Conservation (phyloP, 2,329 filamentous ascomycete species). For the Colletotrichum noveboracense region DNA sequence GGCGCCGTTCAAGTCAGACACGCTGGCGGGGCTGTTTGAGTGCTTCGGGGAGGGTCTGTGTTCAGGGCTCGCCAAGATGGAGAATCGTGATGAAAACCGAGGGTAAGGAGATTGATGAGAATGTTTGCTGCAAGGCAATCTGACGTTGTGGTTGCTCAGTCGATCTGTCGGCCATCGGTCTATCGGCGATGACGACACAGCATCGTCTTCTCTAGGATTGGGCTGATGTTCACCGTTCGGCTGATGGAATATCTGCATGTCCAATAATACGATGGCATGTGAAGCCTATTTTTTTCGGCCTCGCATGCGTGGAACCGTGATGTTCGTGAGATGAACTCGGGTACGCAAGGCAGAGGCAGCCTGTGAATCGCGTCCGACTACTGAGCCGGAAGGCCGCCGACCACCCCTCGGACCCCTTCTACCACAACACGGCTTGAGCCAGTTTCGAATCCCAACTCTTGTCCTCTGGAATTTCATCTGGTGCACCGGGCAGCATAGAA, state of each 20-base stretch:
- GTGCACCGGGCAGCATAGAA: neutral
- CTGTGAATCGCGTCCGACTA: neutral
- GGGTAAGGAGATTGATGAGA: neutral
- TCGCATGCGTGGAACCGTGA: neutral
- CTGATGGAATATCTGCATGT: neutral
- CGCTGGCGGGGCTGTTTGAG: neutral
- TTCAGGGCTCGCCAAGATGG: neutral
- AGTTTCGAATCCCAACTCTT: neutral
- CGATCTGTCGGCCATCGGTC: neutral
- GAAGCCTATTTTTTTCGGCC: neutral
- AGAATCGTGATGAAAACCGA: neutral
- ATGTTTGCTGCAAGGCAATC: neutral
- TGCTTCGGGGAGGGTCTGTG: neutral
- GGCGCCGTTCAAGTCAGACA: neutral
- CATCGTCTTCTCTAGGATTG: neutral
- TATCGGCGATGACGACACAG: slow-evolving; percentile 7
- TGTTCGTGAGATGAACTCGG: neutral
- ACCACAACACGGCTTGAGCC: neutral
- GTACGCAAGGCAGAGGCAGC: neutral
- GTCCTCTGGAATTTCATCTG: neutral
- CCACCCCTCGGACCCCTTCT: neutral
- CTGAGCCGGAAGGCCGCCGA: neutral
- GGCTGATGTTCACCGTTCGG: neutral
- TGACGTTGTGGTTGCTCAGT: neutral
- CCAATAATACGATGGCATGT: slow-evolving; percentile 3